phyloP scores from a whole-genome alignment of 2,329 filamentous ascomycete genomes.

The Ustulina deusta region DNA sequence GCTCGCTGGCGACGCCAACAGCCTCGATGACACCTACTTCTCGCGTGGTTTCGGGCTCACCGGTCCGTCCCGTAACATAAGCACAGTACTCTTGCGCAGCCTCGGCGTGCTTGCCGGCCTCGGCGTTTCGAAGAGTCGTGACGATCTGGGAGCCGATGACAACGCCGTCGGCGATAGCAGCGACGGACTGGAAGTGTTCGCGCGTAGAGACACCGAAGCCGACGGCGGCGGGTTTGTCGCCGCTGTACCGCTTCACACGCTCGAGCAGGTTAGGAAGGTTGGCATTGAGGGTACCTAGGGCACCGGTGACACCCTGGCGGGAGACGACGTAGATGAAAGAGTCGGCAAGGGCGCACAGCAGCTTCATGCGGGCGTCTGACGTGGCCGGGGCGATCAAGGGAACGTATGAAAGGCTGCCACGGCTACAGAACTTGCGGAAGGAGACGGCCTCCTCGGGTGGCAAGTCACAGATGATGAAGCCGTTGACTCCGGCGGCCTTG shows the following conservation, averaged over 20 bases:
- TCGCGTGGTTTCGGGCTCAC: constrained; percentile 60
- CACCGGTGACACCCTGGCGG: constrained; percentile 95
- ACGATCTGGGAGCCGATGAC: constrained; percentile 98
- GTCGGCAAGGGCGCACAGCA: constrained; percentile 95
- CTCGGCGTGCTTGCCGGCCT: constrained; percentile 73
- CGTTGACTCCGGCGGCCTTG: constrained; percentile 86
- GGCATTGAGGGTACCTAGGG: constrained; percentile 82
- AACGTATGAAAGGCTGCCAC: constrained; percentile 88
- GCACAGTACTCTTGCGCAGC: constrained; percentile 89
- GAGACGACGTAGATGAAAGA: constrained; percentile 99
- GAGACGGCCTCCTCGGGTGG: constrained; percentile 95
- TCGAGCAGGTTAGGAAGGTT: constrained; percentile 84
- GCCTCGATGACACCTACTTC: constrained; percentile 79
- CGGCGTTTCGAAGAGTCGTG: constrained; percentile 78
- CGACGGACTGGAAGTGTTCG: constrained; percentile 91
- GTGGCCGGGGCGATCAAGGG: constrained; percentile 96
- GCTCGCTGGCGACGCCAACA: constrained; percentile 69
- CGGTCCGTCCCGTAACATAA: constrained; percentile 66
- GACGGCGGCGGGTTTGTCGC: constrained; percentile 88
- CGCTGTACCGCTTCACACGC: constrained; percentile 91
- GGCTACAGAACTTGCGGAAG: constrained; percentile 87
- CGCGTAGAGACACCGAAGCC: constrained; percentile 96
- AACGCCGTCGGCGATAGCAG: constrained; percentile 88
- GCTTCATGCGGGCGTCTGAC: constrained; percentile 91
- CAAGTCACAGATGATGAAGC: constrained; percentile 96